phyloP scores from a whole-genome alignment of 805 yeast species.

The Hanseniaspora singularis region DNA sequence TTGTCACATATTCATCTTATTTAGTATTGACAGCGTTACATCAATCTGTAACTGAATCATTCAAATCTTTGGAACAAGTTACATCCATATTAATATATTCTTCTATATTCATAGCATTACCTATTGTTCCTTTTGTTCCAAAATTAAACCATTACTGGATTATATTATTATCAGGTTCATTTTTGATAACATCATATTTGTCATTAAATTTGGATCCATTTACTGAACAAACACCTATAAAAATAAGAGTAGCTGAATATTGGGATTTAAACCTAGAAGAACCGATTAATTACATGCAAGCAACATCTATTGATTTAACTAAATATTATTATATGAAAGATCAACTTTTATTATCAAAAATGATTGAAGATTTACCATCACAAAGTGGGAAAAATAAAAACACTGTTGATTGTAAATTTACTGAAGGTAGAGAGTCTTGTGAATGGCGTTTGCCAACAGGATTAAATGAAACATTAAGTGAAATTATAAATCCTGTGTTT shows the following conservation, averaged over 20 bases:
- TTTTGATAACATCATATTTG: constrained; percentile 31
- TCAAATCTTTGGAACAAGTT: constrained; percentile 32
- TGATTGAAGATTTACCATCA: constrained; percentile 32
- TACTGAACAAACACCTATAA: constrained; percentile 50
- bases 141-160: constrained; percentile 47
- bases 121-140: constrained; percentile 58
- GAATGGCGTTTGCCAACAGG: constrained; percentile 46
- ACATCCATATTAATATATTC: constrained; percentile 29
- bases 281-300: constrained; percentile 1
- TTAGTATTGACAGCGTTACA: constrained; percentile 50
- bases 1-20: constrained; percentile 42
- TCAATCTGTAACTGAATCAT: constrained; percentile 62
- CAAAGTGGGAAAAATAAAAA: constrained; percentile 35
- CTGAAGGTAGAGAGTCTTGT: background rate
- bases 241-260: constrained; percentile 55
- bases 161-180: constrained; percentile 30
- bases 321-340: constrained; percentile 9
- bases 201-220: constrained; percentile 45
- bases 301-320: background rate
- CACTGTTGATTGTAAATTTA: background rate
- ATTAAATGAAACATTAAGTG: background rate
- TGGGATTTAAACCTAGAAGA: constrained; percentile 35
- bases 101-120: constrained; percentile 33
- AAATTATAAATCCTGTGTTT: constrained; percentile 33
- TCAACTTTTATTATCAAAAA: constrained; percentile 29